phyloP scores from a whole-genome alignment of 345 rosid species.

The Rhodamnia argentea region DNA sequence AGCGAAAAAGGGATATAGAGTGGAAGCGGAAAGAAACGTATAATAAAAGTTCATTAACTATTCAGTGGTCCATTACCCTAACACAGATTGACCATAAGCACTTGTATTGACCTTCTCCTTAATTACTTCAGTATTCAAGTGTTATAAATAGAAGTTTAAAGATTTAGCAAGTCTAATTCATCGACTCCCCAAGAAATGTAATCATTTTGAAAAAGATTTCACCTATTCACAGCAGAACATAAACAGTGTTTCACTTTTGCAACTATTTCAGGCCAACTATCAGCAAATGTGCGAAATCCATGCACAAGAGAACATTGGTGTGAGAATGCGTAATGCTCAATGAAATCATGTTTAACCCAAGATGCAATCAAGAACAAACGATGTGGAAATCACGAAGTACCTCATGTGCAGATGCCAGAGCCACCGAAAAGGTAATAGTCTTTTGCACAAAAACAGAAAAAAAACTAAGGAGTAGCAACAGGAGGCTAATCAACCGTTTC shows the following conservation, averaged over 20 bases:
- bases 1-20: background rate
- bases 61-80: background rate
- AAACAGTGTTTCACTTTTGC: background rate
- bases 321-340: background rate
- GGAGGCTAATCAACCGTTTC: background rate
- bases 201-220: background rate
- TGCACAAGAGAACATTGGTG: background rate
- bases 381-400: background rate
- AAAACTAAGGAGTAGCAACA: background rate
- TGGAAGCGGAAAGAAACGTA: background rate
- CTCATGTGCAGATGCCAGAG: background rate
- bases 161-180: background rate
- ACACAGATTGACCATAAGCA: background rate
- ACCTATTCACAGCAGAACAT: background rate
- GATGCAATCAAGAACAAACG: background rate
- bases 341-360: background rate
- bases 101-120: background rate
- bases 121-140: background rate
- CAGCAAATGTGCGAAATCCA: background rate
- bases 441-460: background rate
- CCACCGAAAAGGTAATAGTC: background rate
- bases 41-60: background rate
- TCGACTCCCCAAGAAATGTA: background rate
- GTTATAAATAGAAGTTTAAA: background rate
- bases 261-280: background rate